phyloP scores from a whole-genome alignment of 257 asterid genomes.

The Capsicum baccatum region DNA sequence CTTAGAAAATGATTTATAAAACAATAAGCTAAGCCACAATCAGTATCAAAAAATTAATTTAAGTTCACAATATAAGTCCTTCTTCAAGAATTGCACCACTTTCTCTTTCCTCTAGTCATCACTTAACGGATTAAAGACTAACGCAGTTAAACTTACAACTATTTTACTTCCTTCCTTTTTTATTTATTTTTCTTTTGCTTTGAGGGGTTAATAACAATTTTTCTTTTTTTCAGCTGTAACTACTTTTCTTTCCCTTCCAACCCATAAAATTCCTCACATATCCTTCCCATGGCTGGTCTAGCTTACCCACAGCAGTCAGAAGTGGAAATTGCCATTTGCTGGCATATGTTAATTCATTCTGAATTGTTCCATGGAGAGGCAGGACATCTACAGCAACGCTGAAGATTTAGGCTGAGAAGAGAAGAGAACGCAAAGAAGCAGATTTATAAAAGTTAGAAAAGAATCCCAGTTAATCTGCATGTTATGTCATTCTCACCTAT shows the following conservation, averaged over 20 bases:
- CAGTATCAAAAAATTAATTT: neutral
- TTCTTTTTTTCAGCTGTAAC: neutral
- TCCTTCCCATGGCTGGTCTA: constrained; percentile 11
- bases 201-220: neutral
- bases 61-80: constrained; percentile 17
- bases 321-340: constrained; percentile 4
- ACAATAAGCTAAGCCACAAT: neutral
- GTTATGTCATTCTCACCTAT: constrained; percentile 19
- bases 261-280: neutral
- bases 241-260: constrained; percentile 16
- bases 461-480: constrained; percentile 7
- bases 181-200: neutral
- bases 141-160: neutral
- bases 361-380: neutral
- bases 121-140: neutral
- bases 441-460: neutral
- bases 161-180: neutral
- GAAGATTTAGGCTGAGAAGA: constrained; percentile 8
- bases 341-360: constrained; percentile 9
- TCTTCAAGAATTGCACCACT: constrained; percentile 14
- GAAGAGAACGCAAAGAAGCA: constrained; percentile 16
- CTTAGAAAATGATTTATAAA: constrained; percentile 22
- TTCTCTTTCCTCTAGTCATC: too few relatives aligned
- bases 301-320: constrained; percentile 3
- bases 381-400: neutral